Conservation (phyloP, 768 basidiomycete genomes). For the Nevesoporus exiguus region DNA sequence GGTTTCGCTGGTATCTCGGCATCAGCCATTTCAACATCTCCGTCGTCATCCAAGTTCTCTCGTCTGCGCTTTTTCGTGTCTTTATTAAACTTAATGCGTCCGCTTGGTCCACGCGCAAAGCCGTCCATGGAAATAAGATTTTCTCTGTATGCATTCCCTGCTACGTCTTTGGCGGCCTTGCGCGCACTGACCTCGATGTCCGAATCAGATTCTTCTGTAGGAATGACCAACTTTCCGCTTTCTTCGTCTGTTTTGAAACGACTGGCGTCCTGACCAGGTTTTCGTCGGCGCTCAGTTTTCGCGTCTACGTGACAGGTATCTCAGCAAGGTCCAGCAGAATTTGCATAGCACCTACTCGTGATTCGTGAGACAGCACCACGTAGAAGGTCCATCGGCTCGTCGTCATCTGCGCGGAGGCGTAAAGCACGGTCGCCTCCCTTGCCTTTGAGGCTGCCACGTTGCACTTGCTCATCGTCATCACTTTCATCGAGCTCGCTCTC, state of each 20-base stretch:
- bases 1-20: slow-evolving; percentile 41
- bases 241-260: slow-evolving; percentile 85
- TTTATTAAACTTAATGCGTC: slow-evolving; percentile 93
- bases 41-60: slow-evolving; percentile 56
- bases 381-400: slow-evolving; percentile 93
- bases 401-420: slow-evolving; percentile 80
- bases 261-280: slow-evolving; percentile 82
- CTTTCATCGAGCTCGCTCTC: slow-evolving; percentile 85
- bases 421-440: slow-evolving; percentile 45
- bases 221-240: slow-evolving; percentile 77
- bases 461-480: slow-evolving; percentile 50
- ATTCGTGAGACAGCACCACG: slow-evolving; percentile 71
- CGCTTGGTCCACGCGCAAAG: slow-evolving; percentile 78
- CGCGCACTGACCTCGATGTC: slow-evolving; percentile 40
- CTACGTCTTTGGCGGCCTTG: slow-evolving; percentile 48
- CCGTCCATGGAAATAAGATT: slow-evolving; percentile 83
- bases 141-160: slow-evolving; percentile 81
- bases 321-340: slow-evolving; percentile 1
- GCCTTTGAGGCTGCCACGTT: slow-evolving; percentile 30
- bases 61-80: slow-evolving; percentile 91
- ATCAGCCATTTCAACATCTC: slow-evolving; percentile 77
- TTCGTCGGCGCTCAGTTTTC: slow-evolving; percentile 51
- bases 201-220: slow-evolving; percentile 51
- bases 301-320: slow-evolving; percentile 33
- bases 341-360: slow-evolving; percentile 50